These are phyloP conservation scores for Carex arenaria DNA, from an alignment of 202 grass and related monocot genomes.

Conservation along the genomic window DNA sequence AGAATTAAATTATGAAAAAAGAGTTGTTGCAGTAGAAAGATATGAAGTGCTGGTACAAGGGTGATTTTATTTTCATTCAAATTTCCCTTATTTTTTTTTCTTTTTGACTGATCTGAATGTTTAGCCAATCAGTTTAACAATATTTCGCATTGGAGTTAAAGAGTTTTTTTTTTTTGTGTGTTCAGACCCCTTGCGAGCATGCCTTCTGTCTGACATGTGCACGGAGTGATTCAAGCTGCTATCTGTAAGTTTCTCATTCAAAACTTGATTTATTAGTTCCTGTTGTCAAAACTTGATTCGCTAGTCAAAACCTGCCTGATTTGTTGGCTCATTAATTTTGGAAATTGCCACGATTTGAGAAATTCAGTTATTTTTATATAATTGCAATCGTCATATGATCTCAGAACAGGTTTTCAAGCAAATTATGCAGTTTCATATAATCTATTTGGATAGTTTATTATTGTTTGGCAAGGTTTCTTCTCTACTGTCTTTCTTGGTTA, in stretches of 20 bases:
- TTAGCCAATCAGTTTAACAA: neutral
- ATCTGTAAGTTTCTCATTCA: constrained; percentile 57
- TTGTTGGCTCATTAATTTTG: neutral
- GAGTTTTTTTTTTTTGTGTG: neutral
- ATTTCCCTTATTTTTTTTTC: neutral
- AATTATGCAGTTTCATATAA: neutral
- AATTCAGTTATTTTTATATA: neutral
- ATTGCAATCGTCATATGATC: neutral
- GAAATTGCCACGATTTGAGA: neutral
- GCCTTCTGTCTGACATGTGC: constrained; percentile 92
- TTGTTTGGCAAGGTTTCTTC: neutral
- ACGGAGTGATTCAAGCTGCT: constrained; percentile 91
- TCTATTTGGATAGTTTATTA: neutral
- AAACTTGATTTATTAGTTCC: neutral
- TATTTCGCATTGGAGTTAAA: neutral
- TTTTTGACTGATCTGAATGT: constrained; percentile 16
- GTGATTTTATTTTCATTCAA: neutral
- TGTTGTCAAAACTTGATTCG: neutral
- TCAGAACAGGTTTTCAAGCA: neutral
- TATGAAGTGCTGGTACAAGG: neutral
- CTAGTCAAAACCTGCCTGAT: neutral
- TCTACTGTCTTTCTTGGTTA: neutral
- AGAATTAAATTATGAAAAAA: neutral
- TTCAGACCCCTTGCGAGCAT: constrained; percentile 91
- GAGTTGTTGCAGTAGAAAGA: neutral